phyloP scores from a whole-genome alignment of 1,284 basidiomycete species.

The Stygiomarasmius scandens region DNA sequence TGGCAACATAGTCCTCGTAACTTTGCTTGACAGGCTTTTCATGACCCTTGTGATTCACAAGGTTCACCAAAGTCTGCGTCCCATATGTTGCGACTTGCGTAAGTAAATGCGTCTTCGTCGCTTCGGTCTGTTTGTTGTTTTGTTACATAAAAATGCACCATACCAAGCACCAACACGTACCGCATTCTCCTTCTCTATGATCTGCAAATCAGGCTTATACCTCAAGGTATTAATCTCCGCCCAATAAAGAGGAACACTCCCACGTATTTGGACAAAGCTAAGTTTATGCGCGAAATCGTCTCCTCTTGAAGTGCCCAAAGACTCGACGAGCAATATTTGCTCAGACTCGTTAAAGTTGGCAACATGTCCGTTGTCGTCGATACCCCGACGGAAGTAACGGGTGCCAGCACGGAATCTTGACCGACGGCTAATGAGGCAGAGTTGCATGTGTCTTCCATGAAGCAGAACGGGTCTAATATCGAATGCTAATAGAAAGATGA shows the following conservation, averaged over 20 bases:
- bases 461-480: constrained; percentile 82
- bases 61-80: constrained; percentile 82
- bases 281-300: constrained; percentile 65
- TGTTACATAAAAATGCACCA: constrained; percentile 5
- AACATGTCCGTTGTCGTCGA: constrained; percentile 82
- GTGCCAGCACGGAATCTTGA: constrained; percentile 95
- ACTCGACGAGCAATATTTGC: constrained; percentile 83
- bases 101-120: constrained; percentile 76
- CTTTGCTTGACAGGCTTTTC: constrained; percentile 97
- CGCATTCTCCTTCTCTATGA: constrained; percentile 91
- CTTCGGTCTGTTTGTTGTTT: constrained; percentile 56
- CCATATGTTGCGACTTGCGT: constrained; percentile 82
- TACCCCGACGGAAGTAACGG: constrained; percentile 94
- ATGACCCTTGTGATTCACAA: constrained; percentile 95
- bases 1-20: constrained; percentile 80
- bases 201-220: constrained; percentile 95
- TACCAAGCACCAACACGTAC: constrained; percentile 41
- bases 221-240: constrained; percentile 95
- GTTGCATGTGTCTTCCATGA: constrained; percentile 79
- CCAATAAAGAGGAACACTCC: constrained; percentile 96
- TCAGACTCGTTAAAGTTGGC: constrained; percentile 97
- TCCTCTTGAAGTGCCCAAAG: constrained; percentile 40
- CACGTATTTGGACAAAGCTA: constrained; percentile 92
- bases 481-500: constrained; percentile 61
- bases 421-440: constrained; percentile 90